Evolutionary conservation across 1,284 basidiomycete genomes (phyloP).

Genomic region (Pseudozyma sp.): DNA sequence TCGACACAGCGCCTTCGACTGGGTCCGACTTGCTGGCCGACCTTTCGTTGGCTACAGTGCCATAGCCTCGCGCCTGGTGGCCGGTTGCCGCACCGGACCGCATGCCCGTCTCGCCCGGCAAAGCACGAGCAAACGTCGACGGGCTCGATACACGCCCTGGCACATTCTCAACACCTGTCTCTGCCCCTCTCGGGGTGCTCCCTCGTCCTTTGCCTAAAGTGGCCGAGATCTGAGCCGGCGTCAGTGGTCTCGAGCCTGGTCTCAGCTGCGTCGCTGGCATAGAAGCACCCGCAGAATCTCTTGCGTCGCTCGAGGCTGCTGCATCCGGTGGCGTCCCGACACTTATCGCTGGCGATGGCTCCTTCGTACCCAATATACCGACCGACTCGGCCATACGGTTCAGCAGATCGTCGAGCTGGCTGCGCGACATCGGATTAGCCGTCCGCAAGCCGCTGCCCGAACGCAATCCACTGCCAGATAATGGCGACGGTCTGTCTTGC

Average conservation of each 20-base stretch:
- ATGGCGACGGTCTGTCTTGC: conserved; percentile 20
- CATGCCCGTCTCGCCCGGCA: conserved; percentile 9
- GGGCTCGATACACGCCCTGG: conserved; percentile 15
- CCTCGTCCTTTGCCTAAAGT: conserved; percentile 21
- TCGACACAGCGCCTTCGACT: not conserved
- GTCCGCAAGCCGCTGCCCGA: conserved; percentile 25
- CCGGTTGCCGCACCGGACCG: conserved; percentile 13
- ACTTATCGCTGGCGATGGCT: conserved; percentile 12
- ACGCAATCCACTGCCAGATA: conserved; percentile 30
- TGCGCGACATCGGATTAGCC: conserved; percentile 41
- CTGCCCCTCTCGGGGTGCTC: not conserved
- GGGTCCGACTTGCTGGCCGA: conserved; percentile 2
- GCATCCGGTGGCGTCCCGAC: conserved; percentile 19
- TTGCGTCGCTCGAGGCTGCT: not conserved
- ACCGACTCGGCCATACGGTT: conserved; percentile 56
- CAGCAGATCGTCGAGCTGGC: conserved; percentile 60
- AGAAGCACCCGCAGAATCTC: not conserved
- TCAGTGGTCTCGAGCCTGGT: conserved; percentile 7
- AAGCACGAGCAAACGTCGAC: conserved; percentile 4
- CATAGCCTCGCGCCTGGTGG: conserved; percentile 28
- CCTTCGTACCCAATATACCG: conserved; percentile 27
- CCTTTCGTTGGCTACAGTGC: conserved; percentile 11
- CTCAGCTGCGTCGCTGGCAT: conserved; percentile 4
- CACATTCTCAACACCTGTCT: not conserved
- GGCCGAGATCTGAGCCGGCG: conserved; percentile 15